Base-by-base conservation (phyloP, 306 rosid species). In the Luffa acutangula region DNA sequence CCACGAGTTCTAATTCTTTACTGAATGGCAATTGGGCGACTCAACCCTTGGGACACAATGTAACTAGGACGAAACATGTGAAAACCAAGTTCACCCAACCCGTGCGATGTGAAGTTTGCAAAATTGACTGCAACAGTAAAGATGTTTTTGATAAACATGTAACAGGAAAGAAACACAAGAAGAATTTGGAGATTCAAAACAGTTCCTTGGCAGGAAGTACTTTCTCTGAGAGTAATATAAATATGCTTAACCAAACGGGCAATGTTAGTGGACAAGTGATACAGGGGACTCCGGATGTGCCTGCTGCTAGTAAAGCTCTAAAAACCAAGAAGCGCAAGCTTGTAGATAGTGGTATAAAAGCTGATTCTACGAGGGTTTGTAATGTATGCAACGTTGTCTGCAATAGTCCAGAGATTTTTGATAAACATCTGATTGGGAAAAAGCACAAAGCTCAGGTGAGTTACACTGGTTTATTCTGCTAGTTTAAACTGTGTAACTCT, bases 361-460 rank as follows among this genome's bases (percentile, higher is more conserved):
- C 54, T 69, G 89, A 89, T 81, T 85, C 88, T 10, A 80, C 66
- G 43, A 86, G 82, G 86, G 59, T 84, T 66, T 92, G 93, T 83
- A 18, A 80, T 7, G 62, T 80, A 60, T 92, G 96, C 84, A 87
- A 90, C 34, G 54, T 92, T 77, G 85, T 63, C 48, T 87, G 93
- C 84, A 87, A 84, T 57, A 89, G 93, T 78, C 83, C 83, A 84
- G 89, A 89, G 15, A 86, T 83, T 75, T 92, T 63, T 67, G 80
- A 17, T 73, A 87, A 82, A 78, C 96, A 92, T 85, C 63, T 89
- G 76, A 64, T 80, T 48, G 96, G 96, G 83, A 86, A 82, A 84
- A 90, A 80, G 81, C 96, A 92, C 46, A 79, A 84, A 49, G 82
- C 87, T 78, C 92, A 85, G 92, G 97, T 92, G 79, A 90, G 57